phyloP scores from a whole-genome alignment of 768 basidiomycete species.

The Cystofilobasidium capitatum region DNA sequence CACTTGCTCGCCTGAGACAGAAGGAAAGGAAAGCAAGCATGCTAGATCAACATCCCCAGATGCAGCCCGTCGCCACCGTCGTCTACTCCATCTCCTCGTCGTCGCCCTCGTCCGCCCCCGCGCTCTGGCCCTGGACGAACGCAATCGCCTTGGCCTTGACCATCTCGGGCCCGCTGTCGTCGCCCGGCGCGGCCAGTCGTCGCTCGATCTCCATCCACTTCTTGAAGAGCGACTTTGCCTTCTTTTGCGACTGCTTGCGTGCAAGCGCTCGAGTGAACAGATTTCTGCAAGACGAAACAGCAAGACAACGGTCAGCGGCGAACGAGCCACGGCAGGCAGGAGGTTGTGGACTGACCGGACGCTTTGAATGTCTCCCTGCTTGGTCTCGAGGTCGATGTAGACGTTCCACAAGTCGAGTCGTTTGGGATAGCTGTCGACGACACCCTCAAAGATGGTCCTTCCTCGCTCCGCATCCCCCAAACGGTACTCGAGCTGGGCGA shows the following conservation, averaged over 20 bases:
- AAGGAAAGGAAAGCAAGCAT: background rate
- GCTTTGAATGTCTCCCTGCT: constrained; percentile 65
- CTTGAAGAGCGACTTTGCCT: constrained; percentile 97
- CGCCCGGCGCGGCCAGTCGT: constrained; percentile 52
- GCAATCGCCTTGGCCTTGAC: constrained; percentile 86
- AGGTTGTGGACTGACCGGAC: constrained; percentile 49
- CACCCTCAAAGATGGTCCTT: constrained; percentile 90
- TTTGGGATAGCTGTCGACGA: constrained; percentile 89
- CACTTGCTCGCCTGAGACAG: background rate
- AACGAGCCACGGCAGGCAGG: background rate
- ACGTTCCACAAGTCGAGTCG: constrained; percentile 91
- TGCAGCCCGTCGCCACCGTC: no score
- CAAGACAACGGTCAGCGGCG: background rate
- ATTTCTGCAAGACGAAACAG: constrained; percentile 46
- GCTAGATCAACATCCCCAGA: background rate
- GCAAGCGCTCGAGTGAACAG: constrained; percentile 76
- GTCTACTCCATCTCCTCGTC: constrained; percentile 24
- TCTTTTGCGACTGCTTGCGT: constrained; percentile 83
- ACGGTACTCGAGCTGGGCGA: constrained; percentile 91
- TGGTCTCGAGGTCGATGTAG: constrained; percentile 92
- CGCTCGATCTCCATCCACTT: constrained; percentile 89
- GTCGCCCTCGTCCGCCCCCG: constrained; percentile 9
- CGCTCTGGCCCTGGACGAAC: constrained; percentile 48
- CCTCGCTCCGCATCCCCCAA: constrained; percentile 88
- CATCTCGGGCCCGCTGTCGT: constrained; percentile 64